Evolutionary conservation across 2,329 filamentous ascomycete genomes (phyloP).

Genomic region (Cadophora sp.): DNA sequence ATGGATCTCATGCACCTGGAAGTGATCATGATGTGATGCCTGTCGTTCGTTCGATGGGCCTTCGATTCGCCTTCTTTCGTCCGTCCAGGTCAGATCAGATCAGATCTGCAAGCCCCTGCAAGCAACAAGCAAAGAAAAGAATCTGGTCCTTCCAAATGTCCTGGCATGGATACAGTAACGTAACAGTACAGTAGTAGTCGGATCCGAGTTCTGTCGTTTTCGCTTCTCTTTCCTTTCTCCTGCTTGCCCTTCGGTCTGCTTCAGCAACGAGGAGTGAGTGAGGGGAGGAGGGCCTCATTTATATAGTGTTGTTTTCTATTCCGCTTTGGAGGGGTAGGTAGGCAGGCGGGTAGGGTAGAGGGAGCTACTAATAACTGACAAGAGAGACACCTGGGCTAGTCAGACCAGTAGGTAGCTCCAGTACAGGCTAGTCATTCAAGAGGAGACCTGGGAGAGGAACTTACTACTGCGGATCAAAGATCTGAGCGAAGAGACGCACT

Average conservation of each 20-base stretch:
- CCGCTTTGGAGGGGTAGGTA: slow-evolving; percentile 10
- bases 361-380: slow-evolving; percentile 8
- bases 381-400: slow-evolving; percentile 11
- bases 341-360: too few relatives aligned
- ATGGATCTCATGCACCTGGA: slow-evolving; percentile 18
- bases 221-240: neutral
- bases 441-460: too few relatives aligned
- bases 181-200: too few relatives aligned
- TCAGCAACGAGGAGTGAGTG: neutral
- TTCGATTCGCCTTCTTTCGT: neutral
- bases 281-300: slow-evolving; percentile 13
- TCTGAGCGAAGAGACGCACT: neutral
- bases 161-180: neutral
- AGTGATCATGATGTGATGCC: slow-evolving; percentile 21
- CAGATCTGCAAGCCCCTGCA: slow-evolving; percentile 12
- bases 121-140: too few relatives aligned
- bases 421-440: neutral
- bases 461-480: neutral
- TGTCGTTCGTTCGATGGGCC: neutral
- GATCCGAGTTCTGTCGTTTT: neutral
- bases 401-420: slow-evolving; percentile 14
- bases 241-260: neutral
- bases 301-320: neutral
- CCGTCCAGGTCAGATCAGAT: slow-evolving; percentile 2
- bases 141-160: neutral